These are phyloP conservation scores for Aciculosporium take DNA, from an alignment of 2,329 filamentous ascomycete species.

Conservation along the genomic window DNA sequence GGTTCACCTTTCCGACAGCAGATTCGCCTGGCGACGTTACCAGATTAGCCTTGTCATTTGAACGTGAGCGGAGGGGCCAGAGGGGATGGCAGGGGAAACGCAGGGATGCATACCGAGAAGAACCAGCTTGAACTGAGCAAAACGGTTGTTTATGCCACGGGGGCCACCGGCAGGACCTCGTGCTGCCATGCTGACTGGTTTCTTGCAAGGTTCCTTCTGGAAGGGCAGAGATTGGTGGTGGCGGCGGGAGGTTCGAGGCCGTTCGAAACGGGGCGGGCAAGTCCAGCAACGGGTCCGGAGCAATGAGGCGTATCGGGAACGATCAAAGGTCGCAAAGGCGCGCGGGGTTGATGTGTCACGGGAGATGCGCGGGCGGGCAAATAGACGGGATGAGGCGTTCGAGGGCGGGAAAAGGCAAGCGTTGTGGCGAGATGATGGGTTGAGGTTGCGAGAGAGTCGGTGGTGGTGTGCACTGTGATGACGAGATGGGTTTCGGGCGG, in stretches of 20 bases:
- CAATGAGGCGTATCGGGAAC: neutral
- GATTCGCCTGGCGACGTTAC: slow-evolving; percentile 61
- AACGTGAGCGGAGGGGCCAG: neutral
- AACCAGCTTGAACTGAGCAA: slow-evolving; percentile 98
- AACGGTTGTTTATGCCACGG: slow-evolving; percentile 61
- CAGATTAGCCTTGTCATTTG: slow-evolving; percentile 6
- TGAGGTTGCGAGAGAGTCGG: neutral
- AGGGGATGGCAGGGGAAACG: neutral
- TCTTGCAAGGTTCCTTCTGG: neutral
- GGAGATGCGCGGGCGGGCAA: neutral
- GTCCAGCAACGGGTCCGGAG: neutral
- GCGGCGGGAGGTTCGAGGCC: neutral
- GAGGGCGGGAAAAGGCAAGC: neutral
- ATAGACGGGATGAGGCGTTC: neutral
- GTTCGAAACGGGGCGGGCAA: neutral
- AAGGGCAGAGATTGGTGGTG: neutral
- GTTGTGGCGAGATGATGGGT: slow-evolving; percentile 2
- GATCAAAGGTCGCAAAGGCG: neutral
- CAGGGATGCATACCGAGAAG: slow-evolving; percentile 62
- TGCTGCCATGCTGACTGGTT: slow-evolving; percentile 55
- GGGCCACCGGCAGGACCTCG: slow-evolving; percentile 53
- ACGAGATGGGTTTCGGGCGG: neutral
- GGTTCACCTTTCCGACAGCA: slow-evolving; percentile 83
- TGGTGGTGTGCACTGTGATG: neutral
- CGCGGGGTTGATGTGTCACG: neutral